phyloP scores from a whole-genome alignment of 129 eudicot species.

The Helianthus tuberosus region DNA sequence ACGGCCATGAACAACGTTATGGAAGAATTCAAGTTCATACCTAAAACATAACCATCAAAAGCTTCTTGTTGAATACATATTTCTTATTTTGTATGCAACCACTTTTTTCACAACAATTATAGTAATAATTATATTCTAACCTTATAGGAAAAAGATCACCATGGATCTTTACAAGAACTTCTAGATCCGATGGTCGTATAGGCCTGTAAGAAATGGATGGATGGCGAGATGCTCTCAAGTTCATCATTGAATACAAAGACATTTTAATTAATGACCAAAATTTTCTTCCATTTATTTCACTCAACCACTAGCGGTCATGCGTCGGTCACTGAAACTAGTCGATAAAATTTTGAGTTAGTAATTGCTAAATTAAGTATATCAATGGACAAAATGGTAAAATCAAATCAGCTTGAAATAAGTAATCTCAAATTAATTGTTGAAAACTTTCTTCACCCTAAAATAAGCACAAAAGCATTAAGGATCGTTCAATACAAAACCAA shows the following conservation, averaged over 20 bases:
- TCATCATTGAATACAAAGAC: conserved; percentile 54
- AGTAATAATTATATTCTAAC: conserved; percentile 36
- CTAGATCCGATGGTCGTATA: conserved; percentile 70
- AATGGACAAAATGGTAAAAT: conserved; percentile 15
- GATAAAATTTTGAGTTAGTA: conserved; percentile 21
- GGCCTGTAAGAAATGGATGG: conserved; percentile 77
- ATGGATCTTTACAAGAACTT: conserved; percentile 70
- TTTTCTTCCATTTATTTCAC: conserved; percentile 55
- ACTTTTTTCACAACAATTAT: conserved; percentile 7
- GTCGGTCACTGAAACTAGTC: conserved; percentile 29
- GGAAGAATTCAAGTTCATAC: conserved; percentile 87
- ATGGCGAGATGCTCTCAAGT: conserved; percentile 47
- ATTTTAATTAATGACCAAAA: conserved; percentile 39
- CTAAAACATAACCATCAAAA: conserved; percentile 45
- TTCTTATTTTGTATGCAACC: conserved; percentile 3
- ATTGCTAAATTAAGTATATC: conserved; percentile 16
- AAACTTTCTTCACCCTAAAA: conserved; percentile 1
- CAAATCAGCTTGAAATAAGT: background rate
- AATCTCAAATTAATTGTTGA: background rate
- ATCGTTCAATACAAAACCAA: background rate
- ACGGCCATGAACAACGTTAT: conserved; percentile 82
- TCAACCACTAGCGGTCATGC: conserved; percentile 49
- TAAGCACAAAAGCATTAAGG: background rate
- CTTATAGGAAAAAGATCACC: conserved; percentile 90
- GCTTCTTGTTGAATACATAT: conserved; percentile 17